Percentiles rank a stretch among this genome's conserved stretches.
Conservation (phyloP, 345 rosid genomes). For the Eutrema japonicum region DNA sequence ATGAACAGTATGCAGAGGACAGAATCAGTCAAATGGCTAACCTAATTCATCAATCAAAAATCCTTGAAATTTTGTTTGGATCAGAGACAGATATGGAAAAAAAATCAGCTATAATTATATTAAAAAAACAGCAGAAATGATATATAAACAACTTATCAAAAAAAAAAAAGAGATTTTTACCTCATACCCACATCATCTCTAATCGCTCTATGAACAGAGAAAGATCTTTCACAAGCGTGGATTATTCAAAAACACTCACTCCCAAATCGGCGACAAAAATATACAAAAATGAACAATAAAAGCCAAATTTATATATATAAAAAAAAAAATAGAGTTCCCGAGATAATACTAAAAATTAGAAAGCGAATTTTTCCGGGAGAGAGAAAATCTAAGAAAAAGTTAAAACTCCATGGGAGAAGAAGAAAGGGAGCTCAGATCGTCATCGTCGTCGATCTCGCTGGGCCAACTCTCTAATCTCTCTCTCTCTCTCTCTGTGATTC, state of each 20-base stretch:
- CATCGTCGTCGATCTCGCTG: constrained; percentile 70
- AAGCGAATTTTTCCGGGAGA: constrained; percentile 19
- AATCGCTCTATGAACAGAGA: constrained; percentile 49
- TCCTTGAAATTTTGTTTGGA: background rate
- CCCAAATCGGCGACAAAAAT: constrained; percentile 51
- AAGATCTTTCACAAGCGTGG: constrained; percentile 24
- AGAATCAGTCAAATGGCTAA: constrained; percentile 34
- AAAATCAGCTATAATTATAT: background rate
- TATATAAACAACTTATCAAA: background rate
- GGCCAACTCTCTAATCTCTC: constrained; percentile 52
- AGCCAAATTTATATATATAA: background rate
- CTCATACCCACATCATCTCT: constrained; percentile 83
- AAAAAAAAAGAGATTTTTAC: constrained; percentile 43
- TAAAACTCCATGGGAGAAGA: constrained; percentile 16
- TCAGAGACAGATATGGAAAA: background rate
- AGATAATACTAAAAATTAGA: constrained; percentile 26
- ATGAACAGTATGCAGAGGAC: constrained; percentile 34
- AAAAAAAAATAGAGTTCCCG: constrained; percentile 4
- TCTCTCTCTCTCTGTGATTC: constrained; percentile 35
- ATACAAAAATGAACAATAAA: background rate
- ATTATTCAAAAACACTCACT: constrained; percentile 31
- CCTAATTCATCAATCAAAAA: constrained; percentile 19
- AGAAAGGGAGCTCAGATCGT: constrained; percentile 55
- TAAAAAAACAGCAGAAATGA: no score
- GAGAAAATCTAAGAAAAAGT: constrained; percentile 36